Evolutionary conservation across 2,329 filamentous ascomycete species (phyloP).

Genomic region (Fusarium albosuccineum): DNA sequence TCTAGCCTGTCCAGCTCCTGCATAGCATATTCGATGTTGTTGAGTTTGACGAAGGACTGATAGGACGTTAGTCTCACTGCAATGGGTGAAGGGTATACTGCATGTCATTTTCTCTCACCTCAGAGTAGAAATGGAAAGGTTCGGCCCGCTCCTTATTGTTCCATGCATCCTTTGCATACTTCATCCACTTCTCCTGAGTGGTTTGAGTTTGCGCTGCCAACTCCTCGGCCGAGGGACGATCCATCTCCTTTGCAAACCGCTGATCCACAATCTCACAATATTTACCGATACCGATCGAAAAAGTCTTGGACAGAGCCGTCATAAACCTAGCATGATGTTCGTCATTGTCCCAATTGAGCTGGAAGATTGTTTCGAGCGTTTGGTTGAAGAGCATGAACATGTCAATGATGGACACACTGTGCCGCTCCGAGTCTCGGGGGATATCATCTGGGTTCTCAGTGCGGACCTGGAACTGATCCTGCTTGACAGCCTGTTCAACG

Average conservation of each 20-base stretch:
- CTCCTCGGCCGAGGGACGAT: conserved; percentile 89
- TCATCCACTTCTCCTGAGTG: conserved; percentile 91
- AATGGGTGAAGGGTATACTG: neutral
- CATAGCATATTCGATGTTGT: conserved; percentile 96
- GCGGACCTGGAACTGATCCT: conserved; percentile 86
- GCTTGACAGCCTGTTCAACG: conserved; percentile 90
- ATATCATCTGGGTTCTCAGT: conserved; percentile 72
- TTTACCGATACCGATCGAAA: conserved; percentile 83
- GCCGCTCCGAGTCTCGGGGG: conserved; percentile 82
- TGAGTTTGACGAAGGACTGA: conserved; percentile 95
- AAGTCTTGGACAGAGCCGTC: conserved; percentile 89
- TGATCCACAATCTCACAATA: conserved; percentile 95
- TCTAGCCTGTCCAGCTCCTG: conserved; percentile 92
- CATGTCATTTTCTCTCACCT: conserved; percentile 67
- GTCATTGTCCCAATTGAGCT: conserved; percentile 93
- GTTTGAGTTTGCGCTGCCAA: conserved; percentile 82
- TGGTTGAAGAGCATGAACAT: conserved; percentile 95
- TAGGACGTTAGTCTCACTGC: conserved; percentile 46
- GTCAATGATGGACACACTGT: conserved; percentile 94
- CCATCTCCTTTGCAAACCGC: conserved; percentile 91
- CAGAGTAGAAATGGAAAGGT: conserved; percentile 95
- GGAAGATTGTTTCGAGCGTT: conserved; percentile 86
- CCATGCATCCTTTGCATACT: conserved; percentile 94
- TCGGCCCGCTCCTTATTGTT: conserved; percentile 92
- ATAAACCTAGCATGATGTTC: conserved; percentile 96